A percentile compares a stretch with the other conserved stretches of the same genome.
phyloP scores from a whole-genome alignment of 2,329 filamentous ascomycete species.

The Claviceps paspali region DNA sequence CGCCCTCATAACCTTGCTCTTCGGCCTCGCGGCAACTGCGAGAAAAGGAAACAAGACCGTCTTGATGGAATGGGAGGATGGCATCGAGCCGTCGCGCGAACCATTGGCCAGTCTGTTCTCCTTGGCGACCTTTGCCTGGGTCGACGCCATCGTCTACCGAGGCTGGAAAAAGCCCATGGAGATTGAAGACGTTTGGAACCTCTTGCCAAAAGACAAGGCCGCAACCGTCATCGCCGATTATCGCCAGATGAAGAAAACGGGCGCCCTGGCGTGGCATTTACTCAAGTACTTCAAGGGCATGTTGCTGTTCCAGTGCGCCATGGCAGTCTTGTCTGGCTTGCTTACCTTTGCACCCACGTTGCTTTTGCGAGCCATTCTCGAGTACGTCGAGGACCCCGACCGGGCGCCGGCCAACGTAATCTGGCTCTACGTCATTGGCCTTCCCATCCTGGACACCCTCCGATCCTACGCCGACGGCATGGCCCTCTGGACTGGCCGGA shows the following conservation, averaged over 20 bases:
- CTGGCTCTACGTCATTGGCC: constrained; percentile 87
- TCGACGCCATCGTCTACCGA: constrained; percentile 75
- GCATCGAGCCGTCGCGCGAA: constrained; percentile 74
- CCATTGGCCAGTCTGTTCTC: constrained; percentile 81
- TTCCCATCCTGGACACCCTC: constrained; percentile 69
- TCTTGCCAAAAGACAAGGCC: constrained; percentile 78
- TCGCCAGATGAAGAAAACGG: constrained; percentile 70
- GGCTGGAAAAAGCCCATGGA: constrained; percentile 78
- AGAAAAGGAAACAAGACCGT: constrained; percentile 88
- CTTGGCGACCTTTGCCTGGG: constrained; percentile 75
- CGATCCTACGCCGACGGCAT: constrained; percentile 75
- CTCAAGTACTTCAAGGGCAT: constrained; percentile 68
- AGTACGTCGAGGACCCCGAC: constrained; percentile 79
- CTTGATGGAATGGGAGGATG: constrained; percentile 74
- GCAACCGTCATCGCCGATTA: constrained; percentile 67
- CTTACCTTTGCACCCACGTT: constrained; percentile 88
- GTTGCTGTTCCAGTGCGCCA: constrained; percentile 61
- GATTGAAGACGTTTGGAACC: constrained; percentile 79
- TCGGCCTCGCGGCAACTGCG: constrained; percentile 62
- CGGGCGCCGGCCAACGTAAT: constrained; percentile 69
- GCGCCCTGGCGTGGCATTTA: constrained; percentile 63
- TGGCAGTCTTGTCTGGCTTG: constrained; percentile 64
- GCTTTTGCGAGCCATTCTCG: constrained; percentile 75
- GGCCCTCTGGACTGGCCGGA: constrained; percentile 84
- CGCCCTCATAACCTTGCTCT: constrained; percentile 55